Evolutionary conservation across 1,139 yeast genomes (phyloP).

Genomic region (Blastobotrys buckinghamii): DNA sequence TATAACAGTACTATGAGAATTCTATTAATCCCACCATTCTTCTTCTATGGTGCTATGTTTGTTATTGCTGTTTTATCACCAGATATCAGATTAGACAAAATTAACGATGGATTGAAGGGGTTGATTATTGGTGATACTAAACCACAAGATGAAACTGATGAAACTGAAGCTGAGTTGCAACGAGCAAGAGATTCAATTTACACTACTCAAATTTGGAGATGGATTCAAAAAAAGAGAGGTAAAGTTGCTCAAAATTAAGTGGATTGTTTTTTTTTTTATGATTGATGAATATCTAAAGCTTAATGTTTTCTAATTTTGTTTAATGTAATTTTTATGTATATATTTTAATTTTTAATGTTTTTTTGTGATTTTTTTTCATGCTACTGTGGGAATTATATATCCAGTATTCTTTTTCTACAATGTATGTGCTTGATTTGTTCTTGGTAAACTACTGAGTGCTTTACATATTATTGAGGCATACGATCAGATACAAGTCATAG

Average conservation of each 20-base stretch:
- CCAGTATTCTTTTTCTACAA: too few relatives aligned
- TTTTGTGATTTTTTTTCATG: too few relatives aligned
- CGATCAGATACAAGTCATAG: too few relatives aligned
- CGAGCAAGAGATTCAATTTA: not conserved
- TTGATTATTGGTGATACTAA: conserved; percentile 4
- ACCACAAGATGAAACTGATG: not conserved
- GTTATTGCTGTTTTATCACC: conserved; percentile 10
- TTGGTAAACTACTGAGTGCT: too few relatives aligned
- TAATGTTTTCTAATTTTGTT: not conserved
- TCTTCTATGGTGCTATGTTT: conserved; percentile 14
- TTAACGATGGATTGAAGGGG: conserved; percentile 10
- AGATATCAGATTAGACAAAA: conserved; percentile 9
- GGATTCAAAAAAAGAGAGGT: conserved; percentile 1
- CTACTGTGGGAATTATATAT: too few relatives aligned
- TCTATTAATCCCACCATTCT: conserved; percentile 15
- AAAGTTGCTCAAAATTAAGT: not conserved
- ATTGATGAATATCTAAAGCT: not conserved
- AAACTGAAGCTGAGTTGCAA: not conserved
- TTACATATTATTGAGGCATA: too few relatives aligned
- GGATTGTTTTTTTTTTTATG: too few relatives aligned
- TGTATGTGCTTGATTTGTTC: too few relatives aligned
- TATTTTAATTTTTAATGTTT: too few relatives aligned
- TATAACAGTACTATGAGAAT: conserved; percentile 14
- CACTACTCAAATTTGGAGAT: not conserved
- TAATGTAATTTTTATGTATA: too few relatives aligned